Base-by-base conservation (phyloP, 495 filamentous ascomycete species). In the Aspergillus carlsbadensis region DNA sequence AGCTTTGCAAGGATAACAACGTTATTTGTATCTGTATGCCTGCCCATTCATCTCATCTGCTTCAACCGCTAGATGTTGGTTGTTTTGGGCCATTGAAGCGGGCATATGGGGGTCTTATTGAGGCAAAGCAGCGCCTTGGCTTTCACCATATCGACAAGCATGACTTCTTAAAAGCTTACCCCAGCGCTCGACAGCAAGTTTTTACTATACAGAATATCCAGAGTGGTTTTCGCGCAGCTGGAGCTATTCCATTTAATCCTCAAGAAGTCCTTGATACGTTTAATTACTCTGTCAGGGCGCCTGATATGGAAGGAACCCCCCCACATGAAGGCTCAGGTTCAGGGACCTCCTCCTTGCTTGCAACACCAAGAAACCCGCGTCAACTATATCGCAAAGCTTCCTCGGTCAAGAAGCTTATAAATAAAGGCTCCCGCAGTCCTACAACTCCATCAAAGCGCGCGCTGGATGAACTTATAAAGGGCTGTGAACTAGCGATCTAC, bases 1-100 rank as follows among this genome's bases (percentile, higher is more conserved):
- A 68, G 24, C 57, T 62, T 18, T 62, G 54, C 34, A 26, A 39
- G 8, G 37, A 61, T 14, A 45, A 65, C 22, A 56, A 69, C 46
- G 62, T 70, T 48, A 54, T 63, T 14, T 36, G 58, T 10, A 47
- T 69, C 13, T 69, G 60, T 21, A 63, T 71, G 39, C 62, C 64
- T 11, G 17, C 64, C n/a, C 57, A 68, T 57, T 63, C 59, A 14
- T 66, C 68, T 10, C 54, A 70, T 39, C 43, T 57, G 2, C 42
- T 34, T 1, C 41, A 55, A 21, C 52, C 41, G 6, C 42, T 55
- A 35, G 52, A 55, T 55, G 33, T 55, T 26, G 52, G 41, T 26
- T 36, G 29, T 21, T 52, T 57, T 48, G 40, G 45, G 10, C 55
- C 47, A 15, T 52, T 57, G 45, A 57, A 57, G 55, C 39, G 36